Percentiles rank a stretch among this genome's conserved stretches.
Conservation (phyloP, 768 basidiomycete species). For the Tricholoma flavovirens region DNA sequence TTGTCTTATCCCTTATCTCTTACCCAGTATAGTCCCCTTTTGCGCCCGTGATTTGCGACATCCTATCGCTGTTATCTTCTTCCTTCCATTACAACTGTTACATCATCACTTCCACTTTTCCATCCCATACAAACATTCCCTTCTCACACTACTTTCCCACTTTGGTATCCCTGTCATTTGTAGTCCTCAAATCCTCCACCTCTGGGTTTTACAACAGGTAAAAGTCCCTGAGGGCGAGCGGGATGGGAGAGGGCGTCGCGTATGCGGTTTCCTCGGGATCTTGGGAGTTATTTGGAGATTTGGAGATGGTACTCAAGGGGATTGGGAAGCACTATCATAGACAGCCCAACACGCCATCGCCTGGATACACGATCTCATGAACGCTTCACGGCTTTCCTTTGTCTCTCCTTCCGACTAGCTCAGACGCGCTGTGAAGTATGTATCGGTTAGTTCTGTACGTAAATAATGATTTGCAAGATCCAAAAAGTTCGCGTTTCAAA, state of each 20-base stretch:
- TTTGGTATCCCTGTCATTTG: constrained; percentile 30
- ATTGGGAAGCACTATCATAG: constrained; percentile 1
- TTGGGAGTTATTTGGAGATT: constrained; percentile 14
- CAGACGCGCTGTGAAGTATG: constrained; percentile 12
- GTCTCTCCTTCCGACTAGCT: neutral
- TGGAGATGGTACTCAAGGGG: constrained; percentile 6
- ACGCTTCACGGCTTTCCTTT: constrained; percentile 6
- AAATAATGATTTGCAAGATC: constrained; percentile 5
- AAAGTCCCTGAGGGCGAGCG: constrained; percentile 48
- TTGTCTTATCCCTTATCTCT: constrained; percentile 18
- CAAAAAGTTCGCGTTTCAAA: constrained; percentile 4
- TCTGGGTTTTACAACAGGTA: constrained; percentile 25
- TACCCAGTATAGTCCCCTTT: constrained; percentile 15
- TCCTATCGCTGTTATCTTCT: constrained; percentile 19
- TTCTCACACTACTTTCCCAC: constrained; percentile 10
- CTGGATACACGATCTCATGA: constrained; percentile 9
- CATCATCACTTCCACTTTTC: constrained; percentile 1
- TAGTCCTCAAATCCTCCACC: constrained; percentile 69
- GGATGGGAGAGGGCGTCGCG: constrained; percentile 70
- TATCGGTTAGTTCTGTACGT: constrained; percentile 9
- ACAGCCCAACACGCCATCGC: constrained; percentile 1
- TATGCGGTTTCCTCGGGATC: constrained; percentile 21
- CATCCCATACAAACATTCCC: constrained; percentile 11
- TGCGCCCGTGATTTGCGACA: constrained; percentile 28
- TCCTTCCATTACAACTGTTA: constrained; percentile 5